Evolutionary conservation across 2,329 filamentous ascomycete genomes (phyloP), one percentile per base, ranked within the genome.

Genomic region (Cercospora brassicicola): DNA sequence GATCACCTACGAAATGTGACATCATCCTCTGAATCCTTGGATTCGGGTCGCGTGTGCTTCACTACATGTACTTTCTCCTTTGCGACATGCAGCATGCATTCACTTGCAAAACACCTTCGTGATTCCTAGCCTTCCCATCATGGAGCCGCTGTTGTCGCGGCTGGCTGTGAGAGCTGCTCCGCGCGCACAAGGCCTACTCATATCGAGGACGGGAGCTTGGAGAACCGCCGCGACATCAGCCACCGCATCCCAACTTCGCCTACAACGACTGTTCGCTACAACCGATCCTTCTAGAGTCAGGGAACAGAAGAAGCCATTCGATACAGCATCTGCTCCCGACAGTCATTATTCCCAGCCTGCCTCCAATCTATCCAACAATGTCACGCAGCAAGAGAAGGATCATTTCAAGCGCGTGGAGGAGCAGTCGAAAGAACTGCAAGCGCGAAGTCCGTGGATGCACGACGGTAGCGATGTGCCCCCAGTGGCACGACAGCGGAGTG

Each of bases 381-480:
- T 84, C 33, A 80, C 79, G 1, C 70, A 79, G 57, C 82, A 82
- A 67, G 83, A 85, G 73, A 79, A 82, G 70, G 77, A 80, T 26
- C 80, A 84, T 71, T 84, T 81, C 71, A 77, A 79, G 11, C 75
- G 73, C 61, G 76, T 78, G 48, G 77, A 84, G n/a, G 75, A 77
- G 60, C 78, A 80, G 66, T 83, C 83, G 57, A 86, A 86, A 73
- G 80, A 84, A 59, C 84, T 85, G 67, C 88, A 90, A 70, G 81
- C 86, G 59, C 82, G 86, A 60, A 84, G 88, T 36, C 89, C 89
- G 72, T 91, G 89, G 89, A 87, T 88, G 71, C 83, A 88, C 15
- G 84, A 90, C 70, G 86, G 88, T 3, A 86, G 85, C 51, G 85
- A 88, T 69, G 74, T 80, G 42, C 83, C 87, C n/a, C 88, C 87